phyloP scores from a whole-genome alignment of 176 grass and related monocot species.

The Eleusine indica region DNA sequence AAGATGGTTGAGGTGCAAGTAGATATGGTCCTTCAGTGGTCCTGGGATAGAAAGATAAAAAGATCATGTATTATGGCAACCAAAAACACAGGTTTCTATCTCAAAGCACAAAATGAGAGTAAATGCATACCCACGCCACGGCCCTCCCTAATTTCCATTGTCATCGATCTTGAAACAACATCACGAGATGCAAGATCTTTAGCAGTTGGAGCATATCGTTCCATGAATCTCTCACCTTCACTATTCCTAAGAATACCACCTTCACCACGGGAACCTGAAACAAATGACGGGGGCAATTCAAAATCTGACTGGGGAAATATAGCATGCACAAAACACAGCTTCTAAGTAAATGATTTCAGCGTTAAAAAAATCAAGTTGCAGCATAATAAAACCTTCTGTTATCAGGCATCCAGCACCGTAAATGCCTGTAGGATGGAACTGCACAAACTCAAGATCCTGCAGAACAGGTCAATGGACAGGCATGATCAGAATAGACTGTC shows the following conservation, averaged over 20 bases:
- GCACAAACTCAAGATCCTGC: constrained; percentile 99
- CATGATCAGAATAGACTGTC: too few relatives aligned
- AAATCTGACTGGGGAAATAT: background rate
- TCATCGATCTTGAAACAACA: constrained; percentile 88
- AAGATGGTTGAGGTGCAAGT: constrained; percentile 80
- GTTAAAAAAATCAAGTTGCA: constrained; percentile 2
- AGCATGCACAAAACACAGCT: background rate
- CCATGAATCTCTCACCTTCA: constrained; percentile 90
- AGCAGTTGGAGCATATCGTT: constrained; percentile 75
- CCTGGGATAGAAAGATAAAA: constrained; percentile 52
- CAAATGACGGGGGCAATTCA: background rate
- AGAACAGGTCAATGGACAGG: background rate
- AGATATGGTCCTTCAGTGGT: constrained; percentile 89
- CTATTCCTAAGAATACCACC: constrained; percentile 89
- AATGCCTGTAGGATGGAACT: constrained; percentile 88
- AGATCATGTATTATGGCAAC: background rate
- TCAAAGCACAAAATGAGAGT: too few relatives aligned
- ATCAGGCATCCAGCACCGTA: constrained; percentile 89
- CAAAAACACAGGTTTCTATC: too few relatives aligned
- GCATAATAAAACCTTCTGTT: constrained; percentile 66
- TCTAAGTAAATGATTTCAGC: background rate
- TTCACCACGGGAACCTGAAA: constrained; percentile 79
- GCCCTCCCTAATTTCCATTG: constrained; percentile 85
- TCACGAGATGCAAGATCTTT: constrained; percentile 91
- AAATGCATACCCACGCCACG: constrained; percentile 71